Conservation (phyloP, 1,284 basidiomycete genomes). For the Boletus smithii region DNA sequence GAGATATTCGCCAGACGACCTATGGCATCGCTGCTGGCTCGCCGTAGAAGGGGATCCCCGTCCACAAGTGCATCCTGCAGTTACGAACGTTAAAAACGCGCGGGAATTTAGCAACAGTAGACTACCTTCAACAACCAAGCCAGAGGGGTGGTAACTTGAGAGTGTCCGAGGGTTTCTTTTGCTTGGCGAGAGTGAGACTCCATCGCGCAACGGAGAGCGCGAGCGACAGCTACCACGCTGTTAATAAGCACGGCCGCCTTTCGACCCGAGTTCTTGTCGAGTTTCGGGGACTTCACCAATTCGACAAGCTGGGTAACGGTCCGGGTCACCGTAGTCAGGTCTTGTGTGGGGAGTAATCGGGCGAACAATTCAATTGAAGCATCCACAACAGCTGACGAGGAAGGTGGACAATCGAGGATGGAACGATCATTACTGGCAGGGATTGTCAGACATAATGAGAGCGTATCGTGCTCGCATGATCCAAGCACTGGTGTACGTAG, state of each 20-base stretch:
- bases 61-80: slow-evolving; percentile 77
- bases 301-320: slow-evolving; percentile 72
- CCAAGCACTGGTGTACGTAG: slow-evolving; percentile 77
- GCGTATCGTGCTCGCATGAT: slow-evolving; percentile 84
- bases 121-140: slow-evolving; percentile 76
- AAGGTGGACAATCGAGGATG: slow-evolving; percentile 65
- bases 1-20: slow-evolving; percentile 85
- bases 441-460: slow-evolving; percentile 64
- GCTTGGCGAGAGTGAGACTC: slow-evolving; percentile 51
- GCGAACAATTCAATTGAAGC: slow-evolving; percentile 87
- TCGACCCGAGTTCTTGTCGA: slow-evolving; percentile 88
- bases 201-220: slow-evolving; percentile 67
- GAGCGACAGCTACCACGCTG: slow-evolving; percentile 73
- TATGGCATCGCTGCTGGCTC: slow-evolving; percentile 85
- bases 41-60: slow-evolving; percentile 74
- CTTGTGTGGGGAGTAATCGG: slow-evolving; percentile 77
- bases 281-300: slow-evolving; percentile 68
- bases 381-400: slow-evolving; percentile 84
- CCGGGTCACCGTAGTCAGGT: slow-evolving; percentile 62
- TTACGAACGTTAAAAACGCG: slow-evolving; percentile 5
- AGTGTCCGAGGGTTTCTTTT: slow-evolving; percentile 66
- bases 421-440: slow-evolving; percentile 43
- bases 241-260: slow-evolving; percentile 87
- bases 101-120: not conserved
- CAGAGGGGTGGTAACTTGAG: slow-evolving; percentile 67